Evolutionary conservation across 192 early-diverging fungal genomes (phyloP), one percentile per base, ranked within the genome.

Genomic region (Backusella tuberculispora): DNA sequence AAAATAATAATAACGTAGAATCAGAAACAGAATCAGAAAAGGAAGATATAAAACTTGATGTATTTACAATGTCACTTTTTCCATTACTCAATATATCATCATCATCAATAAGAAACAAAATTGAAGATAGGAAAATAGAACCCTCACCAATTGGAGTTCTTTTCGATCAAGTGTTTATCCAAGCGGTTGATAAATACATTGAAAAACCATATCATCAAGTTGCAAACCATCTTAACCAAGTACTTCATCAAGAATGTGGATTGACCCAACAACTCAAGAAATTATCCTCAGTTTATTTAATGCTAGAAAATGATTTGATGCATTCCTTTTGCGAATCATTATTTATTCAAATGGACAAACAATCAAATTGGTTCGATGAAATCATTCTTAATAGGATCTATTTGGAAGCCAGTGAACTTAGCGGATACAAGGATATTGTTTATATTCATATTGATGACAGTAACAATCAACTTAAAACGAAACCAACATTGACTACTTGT

Each of bases 241-340:
- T 76, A 15, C 69, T 84, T 8, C 71, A 74, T 53, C 45, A 76
- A 12, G 21, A 75, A 17, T 79, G 74, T 68, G 41, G 66, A 6
- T 48, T 84, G 24, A 34, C 29, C 21, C 66, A 56, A 12, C 83
- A 84, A 50, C 47, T 84, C 13, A 46, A 71, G 21, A 50, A 48
- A 12, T 70, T 84, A n/a, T 45, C 77, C 4, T 74, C 77, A n/a
- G 38, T 84, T 8, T 84, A 82, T 68, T 53, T 84, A 6, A 76
- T 84, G 80, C 67, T 82, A 5, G 74, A 81, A 72, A 78, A 77
- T 21, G 80, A 82, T 50, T 13, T 81, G 60, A 84, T 84, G 80
- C 73, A 82, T 47, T 53, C 29, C n/a, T 78, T 84, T 53, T 71
- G 74, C 26, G 74, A 84, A 53, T 42, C 66, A 8, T 4, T 84